Base-by-base conservation (phyloP, 768 basidiomycete species). In the Scleroderma citrinum region DNA sequence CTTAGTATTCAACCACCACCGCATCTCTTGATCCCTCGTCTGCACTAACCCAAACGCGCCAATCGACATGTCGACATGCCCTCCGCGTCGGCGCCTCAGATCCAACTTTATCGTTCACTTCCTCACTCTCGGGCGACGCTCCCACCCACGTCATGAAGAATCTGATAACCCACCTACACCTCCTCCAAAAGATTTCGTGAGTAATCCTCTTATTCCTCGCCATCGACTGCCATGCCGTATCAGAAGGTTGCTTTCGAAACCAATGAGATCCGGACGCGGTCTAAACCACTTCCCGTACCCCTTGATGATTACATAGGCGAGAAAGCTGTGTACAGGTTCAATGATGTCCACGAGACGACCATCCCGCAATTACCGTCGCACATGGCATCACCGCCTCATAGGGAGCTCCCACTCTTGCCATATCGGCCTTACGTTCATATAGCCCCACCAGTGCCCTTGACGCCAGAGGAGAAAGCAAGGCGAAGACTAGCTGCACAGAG, bases 381-480 rank as follows among this genome's bases (percentile, higher is more conserved):
- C 38, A 30, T 50, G 17, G 11, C 47, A 5, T 46, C 55, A 2
- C 46, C 56, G 2, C 56, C 49, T 2, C 56, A 52, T 1, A 41
- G 31, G 5, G 48, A 23, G 17, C 54, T 49, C 0, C 44, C 56
- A 19, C 49, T 46, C 10, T 21, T 47, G 14, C 19, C 34, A 10
- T 24, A 26, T 34, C 53, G 44, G 3, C 36, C 44, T 21, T 46
- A 55, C 26, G 40, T 49, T 24, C 47, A 49, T 20, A 20, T 39
- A 40, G 34, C 58, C 14, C 53, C 58, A 3, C 50, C 37, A 14
- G 37, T 46, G 24, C 42, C 29, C 24, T 54, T 59, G 34, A 53
- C 58, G 2, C 67, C 63, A 7, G 65, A 65, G 36, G 63, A 67
- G 38, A 58, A 52, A 20, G 59, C 55, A 26, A 56, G 38, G 12